Percentiles rank a stretch among this genome's conserved stretches.
Conservation (phyloP, 1,284 basidiomycete genomes). For the Ceratobasidium sp. region DNA sequence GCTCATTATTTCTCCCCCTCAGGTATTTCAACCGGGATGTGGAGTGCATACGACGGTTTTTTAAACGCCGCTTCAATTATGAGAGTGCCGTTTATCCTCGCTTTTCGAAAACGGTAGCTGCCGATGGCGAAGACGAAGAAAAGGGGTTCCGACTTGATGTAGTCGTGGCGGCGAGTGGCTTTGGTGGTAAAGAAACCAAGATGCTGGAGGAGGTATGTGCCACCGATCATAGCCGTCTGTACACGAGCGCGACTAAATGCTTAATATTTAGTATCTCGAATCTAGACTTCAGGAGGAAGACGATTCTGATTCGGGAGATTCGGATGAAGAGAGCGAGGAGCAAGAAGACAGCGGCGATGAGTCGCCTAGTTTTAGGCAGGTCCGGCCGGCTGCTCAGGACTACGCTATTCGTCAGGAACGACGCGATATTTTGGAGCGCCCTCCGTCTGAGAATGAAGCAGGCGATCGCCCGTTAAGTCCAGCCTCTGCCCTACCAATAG, state of each 20-base stretch:
- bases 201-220: conserved; percentile 82
- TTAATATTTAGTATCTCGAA: conserved; percentile 71
- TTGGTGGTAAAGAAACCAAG: conserved; percentile 84
- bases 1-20: conserved; percentile 45
- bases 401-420: conserved; percentile 23
- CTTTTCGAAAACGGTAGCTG: conserved; percentile 68
- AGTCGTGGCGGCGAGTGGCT: conserved; percentile 92
- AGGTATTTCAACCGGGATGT: conserved; percentile 99
- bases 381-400: conserved; percentile 34
- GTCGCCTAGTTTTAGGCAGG: conserved; percentile 34
- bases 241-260: conserved; percentile 50
- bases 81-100: conserved; percentile 90
- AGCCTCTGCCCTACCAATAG: conserved; percentile 1
- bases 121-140: conserved; percentile 50
- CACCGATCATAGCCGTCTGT: conserved; percentile 35
- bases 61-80: conserved; percentile 92
- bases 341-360: conserved; percentile 60
- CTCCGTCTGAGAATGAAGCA: neutral
- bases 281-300: conserved; percentile 55
- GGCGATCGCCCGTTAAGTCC: conserved; percentile 7
- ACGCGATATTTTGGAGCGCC: conserved; percentile 11
- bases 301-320: conserved; percentile 8
- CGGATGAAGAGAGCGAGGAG: conserved; percentile 58
- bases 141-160: conserved; percentile 82
- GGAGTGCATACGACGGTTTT: conserved; percentile 95